These are phyloP conservation scores for Oryza australiensis DNA, from an alignment of 176 grass and related monocot genomes.

Conservation along the genomic window DNA sequence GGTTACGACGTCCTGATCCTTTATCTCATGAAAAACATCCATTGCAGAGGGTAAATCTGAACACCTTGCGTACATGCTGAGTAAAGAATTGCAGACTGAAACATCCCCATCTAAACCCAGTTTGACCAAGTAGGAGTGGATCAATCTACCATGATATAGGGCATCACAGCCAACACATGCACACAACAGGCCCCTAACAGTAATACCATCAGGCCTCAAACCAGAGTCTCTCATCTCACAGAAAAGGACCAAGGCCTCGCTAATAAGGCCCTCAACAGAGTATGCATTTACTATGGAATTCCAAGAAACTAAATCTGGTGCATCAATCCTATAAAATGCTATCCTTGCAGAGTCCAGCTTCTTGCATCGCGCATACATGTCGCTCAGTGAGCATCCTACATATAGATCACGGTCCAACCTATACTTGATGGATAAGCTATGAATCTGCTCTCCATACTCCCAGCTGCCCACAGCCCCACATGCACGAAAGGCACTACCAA, in stretches of 20 bases:
- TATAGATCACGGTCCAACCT: slow-evolving; percentile 40
- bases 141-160: slow-evolving; percentile 52
- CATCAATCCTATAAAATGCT: slow-evolving; percentile 51
- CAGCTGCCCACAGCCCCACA: slow-evolving; percentile 45
- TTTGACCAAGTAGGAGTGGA: slow-evolving; percentile 64
- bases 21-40: slow-evolving; percentile 43
- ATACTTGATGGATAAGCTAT: slow-evolving; percentile 66
- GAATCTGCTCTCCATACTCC: slow-evolving; percentile 57
- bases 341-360: slow-evolving; percentile 53
- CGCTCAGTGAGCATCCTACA: slow-evolving; percentile 46
- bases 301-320: slow-evolving; percentile 77
- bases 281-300: slow-evolving; percentile 67
- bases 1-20: slow-evolving; percentile 42
- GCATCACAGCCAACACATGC: slow-evolving; percentile 64
- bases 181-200: slow-evolving; percentile 68
- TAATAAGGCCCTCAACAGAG: slow-evolving; percentile 65
- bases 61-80: slow-evolving; percentile 61
- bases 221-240: slow-evolving; percentile 63
- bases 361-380: slow-evolving; percentile 63
- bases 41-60: slow-evolving; percentile 51
- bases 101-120: slow-evolving; percentile 37
- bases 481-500: slow-evolving; percentile 60
- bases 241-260: slow-evolving; percentile 55
- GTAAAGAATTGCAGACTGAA: slow-evolving; percentile 50
- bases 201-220: slow-evolving; percentile 64